Evolutionary conservation across 805 yeast species (phyloP), one percentile per base, ranked within the genome.

Genomic region (Candida suzukii): DNA sequence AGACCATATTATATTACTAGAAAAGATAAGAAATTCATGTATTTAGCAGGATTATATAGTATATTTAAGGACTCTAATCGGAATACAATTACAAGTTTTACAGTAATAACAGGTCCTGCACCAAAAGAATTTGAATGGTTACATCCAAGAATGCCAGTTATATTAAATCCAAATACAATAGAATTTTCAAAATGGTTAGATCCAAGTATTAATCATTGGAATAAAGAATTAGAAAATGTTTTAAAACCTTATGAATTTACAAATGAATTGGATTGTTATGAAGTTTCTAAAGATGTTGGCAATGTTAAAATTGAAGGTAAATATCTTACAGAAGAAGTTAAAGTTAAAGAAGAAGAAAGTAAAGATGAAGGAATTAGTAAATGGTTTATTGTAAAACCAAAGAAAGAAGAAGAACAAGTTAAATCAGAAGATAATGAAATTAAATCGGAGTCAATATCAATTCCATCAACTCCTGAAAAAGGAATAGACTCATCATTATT

Each of bases 101-200:
- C 95, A 0, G 76, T 90, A 1, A 68, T 87, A 1, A 90, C 97
- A 0, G 83, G 84, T 0, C 74, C 76, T 1, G 91, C 95, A 0
- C 73, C 80, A 0, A 59, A 69, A 30, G 73, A 73, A 36, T 47
- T 88, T 46, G 59, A 65, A 34, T 81, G 88, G 84, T 58, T 90
- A 3, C 96, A 90, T 56, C 60, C 64, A 1, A 67, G 97, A 21
- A 86, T 87, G 78, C 97, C 97, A 0, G 66, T 83, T 2, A 70
- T 87, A 13, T 42, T 88, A 6, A 70, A 66, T 24, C 85, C 87
- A 0, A 78, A 74, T 0, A 60, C 78, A 0, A 49, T 64, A n/a
- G 74, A 70, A 32, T 78, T 90, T 74, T 56, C 70, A 4, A 51
- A 55, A 3, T 90, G 96, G 96, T 58, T 88, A 28, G 65, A 74